These are phyloP conservation scores for Boletellus sp. DNA, from an alignment of 768 basidiomycete species.

Conservation along the genomic window DNA sequence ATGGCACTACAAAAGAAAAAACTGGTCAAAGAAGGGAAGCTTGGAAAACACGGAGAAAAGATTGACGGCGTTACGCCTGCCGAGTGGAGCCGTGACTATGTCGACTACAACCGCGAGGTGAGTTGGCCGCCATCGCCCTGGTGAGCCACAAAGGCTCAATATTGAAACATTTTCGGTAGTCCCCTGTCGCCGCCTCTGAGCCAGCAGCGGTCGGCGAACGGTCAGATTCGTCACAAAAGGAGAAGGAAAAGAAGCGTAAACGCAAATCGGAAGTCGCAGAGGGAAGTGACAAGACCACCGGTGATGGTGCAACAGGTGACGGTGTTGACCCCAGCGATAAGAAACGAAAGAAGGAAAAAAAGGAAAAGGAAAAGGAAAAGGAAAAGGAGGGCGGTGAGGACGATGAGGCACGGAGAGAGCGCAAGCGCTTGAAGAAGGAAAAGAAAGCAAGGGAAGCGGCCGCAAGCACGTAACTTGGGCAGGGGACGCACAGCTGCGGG, in stretches of 20 bases:
- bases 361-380: constrained; percentile 42
- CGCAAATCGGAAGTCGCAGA: constrained; percentile 62
- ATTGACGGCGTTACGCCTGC: constrained; percentile 83
- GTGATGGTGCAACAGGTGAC: constrained; percentile 35
- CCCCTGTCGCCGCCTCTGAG: constrained; percentile 35
- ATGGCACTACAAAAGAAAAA: constrained; percentile 97
- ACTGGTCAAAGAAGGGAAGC: constrained; percentile 94
- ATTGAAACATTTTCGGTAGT: constrained; percentile 30
- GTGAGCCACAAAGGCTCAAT: background rate
- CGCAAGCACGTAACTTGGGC: constrained; percentile 18
- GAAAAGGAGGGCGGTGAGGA: constrained; percentile 43
- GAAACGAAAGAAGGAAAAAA: constrained; percentile 63
- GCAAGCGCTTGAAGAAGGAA: constrained; percentile 66
- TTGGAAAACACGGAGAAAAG: constrained; percentile 92
- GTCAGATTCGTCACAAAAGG: constrained; percentile 37
- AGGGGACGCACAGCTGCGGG: background rate
- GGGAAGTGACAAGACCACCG: constrained; percentile 37
- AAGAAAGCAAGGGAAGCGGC: constrained; percentile 52
- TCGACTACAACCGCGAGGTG: constrained; percentile 83
- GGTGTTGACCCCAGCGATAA: constrained; percentile 53
- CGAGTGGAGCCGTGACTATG: constrained; percentile 89
- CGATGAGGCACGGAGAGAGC: constrained; percentile 58
- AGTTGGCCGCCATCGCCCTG: constrained; percentile 13
- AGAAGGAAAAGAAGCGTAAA: constrained; percentile 84
- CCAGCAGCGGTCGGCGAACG: constrained; percentile 30